A percentile compares a stretch with the other conserved stretches of the same genome.
phyloP scores from a whole-genome alignment of 208 protist species.

The Naegleria fowleri region DNA sequence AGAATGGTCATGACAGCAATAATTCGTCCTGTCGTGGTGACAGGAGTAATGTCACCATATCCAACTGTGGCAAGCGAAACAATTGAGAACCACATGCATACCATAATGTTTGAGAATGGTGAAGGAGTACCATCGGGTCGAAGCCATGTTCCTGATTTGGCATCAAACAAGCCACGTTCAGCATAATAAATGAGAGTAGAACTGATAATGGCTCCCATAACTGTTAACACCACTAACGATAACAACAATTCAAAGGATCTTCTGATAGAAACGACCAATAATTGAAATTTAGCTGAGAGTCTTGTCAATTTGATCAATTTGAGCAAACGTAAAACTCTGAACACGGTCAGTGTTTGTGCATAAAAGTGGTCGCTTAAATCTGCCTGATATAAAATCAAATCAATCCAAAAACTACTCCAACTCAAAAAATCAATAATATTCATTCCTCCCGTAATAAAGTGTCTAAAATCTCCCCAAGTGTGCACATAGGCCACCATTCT shows the following conservation, averaged over 20 bases:
- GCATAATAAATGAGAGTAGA: conserved; percentile 38
- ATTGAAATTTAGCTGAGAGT: not conserved
- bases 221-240: not conserved
- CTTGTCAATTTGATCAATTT: not conserved
- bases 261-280: not conserved
- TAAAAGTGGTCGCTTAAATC: not conserved
- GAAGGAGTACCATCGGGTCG: not conserved
- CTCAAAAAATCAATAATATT: conserved; percentile 9
- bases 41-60: conserved; percentile 1
- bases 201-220: conserved; percentile 28
- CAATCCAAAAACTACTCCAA: not conserved
- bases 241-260: conserved; percentile 16
- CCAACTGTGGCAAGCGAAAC: not conserved
- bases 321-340: not conserved
- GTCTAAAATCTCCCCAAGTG: not conserved
- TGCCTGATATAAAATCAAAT: not conserved
- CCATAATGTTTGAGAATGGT: conserved; percentile 30
- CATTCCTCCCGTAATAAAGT: not conserved
- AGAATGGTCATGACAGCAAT: not conserved
- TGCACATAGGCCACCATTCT: not conserved
- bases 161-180: conserved; percentile 20
- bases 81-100: conserved; percentile 15
- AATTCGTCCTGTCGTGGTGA: not conserved
- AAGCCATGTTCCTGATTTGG: not conserved
- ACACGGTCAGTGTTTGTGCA: not conserved